Conservation (phyloP, 176 grass and related monocot genomes). For the Microstegium vimineum region DNA sequence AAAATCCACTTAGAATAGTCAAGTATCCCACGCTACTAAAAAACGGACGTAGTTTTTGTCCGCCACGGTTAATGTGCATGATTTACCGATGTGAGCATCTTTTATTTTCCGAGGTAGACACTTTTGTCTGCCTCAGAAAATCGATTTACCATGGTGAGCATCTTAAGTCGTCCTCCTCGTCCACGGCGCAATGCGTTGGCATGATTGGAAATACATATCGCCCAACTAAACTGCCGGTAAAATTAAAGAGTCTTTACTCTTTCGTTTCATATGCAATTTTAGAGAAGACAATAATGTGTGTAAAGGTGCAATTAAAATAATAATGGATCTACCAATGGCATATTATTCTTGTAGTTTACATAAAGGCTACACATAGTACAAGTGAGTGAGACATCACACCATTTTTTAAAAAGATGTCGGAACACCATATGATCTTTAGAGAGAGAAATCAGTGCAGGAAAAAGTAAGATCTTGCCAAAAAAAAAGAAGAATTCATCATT, state of each 20-base stretch:
- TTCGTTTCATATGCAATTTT: background rate
- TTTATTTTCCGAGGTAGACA: no score
- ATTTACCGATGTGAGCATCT: no score
- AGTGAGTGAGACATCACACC: constrained; percentile 19
- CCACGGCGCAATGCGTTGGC: no score
- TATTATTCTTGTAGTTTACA: constrained; percentile 3
- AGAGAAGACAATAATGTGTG: background rate
- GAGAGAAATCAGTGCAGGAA: background rate
- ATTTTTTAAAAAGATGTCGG: constrained; percentile 25
- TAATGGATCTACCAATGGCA: background rate
- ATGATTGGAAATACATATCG: no score
- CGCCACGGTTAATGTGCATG: no score
- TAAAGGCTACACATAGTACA: background rate
- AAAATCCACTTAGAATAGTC: no score
- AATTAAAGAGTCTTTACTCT: background rate
- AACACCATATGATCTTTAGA: constrained; percentile 3
- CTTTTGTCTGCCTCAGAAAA: no score
- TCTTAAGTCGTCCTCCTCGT: no score
- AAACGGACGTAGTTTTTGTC: no score
- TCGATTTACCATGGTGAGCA: no score
- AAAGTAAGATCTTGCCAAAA: constrained; percentile 11
- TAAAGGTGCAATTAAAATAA: background rate
- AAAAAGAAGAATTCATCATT: constrained; percentile 9
- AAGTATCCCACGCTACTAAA: no score
- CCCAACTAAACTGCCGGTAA: no score